phyloP scores from a whole-genome alignment of 257 asterid genomes.

The Avicennia marina region DNA sequence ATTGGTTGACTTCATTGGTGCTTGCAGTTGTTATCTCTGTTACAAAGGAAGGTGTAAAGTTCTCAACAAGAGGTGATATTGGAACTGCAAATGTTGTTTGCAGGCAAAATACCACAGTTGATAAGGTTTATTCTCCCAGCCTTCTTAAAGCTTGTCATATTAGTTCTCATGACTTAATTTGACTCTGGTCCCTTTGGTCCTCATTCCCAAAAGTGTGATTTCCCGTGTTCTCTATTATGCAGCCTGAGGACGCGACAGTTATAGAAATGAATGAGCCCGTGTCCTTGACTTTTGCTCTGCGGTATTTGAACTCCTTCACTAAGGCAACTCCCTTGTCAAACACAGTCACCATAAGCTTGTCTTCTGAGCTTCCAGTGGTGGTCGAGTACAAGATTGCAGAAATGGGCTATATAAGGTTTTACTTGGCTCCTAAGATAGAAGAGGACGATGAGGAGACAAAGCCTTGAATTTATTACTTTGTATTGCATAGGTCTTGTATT shows the following conservation, averaged over 20 bases:
- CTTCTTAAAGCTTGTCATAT: neutral
- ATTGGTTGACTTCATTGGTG: neutral
- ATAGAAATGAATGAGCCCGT: slow-evolving; percentile 92
- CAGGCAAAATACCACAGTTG: slow-evolving; percentile 86
- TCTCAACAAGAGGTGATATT: slow-evolving; percentile 89
- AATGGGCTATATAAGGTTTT: slow-evolving; percentile 78
- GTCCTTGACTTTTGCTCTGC: slow-evolving; percentile 65
- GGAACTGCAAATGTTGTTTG: slow-evolving; percentile 82
- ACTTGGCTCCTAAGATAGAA: slow-evolving; percentile 86
- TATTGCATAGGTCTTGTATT: too few species aligned
- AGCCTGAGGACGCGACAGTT: slow-evolving; percentile 80
- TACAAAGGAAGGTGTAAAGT: slow-evolving; percentile 92
- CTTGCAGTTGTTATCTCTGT: slow-evolving; percentile 82
- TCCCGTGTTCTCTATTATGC: slow-evolving; percentile 10
- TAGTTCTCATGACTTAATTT: neutral
- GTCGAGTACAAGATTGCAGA: slow-evolving; percentile 93
- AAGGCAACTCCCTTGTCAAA: slow-evolving; percentile 70
- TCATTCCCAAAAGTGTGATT: neutral
- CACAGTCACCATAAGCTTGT: slow-evolving; percentile 71
- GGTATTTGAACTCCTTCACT: slow-evolving; percentile 75
- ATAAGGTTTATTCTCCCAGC: slow-evolving; percentile 44
- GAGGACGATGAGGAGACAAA: slow-evolving; percentile 74
- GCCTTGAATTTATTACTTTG: slow-evolving; percentile 39
- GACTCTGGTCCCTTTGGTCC: neutral
- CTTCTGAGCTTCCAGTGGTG: slow-evolving; percentile 82